These are phyloP conservation scores for Metschnikowia baotianmanensis DNA, from an alignment of 805 yeast species.

Conservation along the genomic window DNA sequence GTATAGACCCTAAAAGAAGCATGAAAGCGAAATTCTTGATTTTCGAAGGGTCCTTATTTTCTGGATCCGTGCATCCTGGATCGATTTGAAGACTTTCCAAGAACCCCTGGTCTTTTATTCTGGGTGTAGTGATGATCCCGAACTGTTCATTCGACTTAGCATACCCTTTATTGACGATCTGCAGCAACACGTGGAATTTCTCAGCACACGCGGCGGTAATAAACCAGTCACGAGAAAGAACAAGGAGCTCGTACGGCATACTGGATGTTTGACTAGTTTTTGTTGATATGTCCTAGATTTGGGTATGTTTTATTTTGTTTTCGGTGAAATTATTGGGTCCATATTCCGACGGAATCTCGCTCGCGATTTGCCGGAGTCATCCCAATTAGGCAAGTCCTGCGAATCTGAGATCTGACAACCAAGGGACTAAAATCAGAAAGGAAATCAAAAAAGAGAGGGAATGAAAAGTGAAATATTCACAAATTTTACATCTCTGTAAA, in stretches of 20 bases:
- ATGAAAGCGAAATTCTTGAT: conserved; percentile 19
- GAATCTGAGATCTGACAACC: no score
- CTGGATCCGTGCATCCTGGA: not conserved
- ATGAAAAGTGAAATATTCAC: no score
- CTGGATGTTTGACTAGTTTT: no score
- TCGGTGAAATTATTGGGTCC: no score
- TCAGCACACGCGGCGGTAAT: conserved; percentile 4
- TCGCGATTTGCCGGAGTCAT: not conserved
- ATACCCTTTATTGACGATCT: conserved; percentile 50
- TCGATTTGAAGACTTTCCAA: conserved; percentile 27
- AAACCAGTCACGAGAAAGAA: conserved; percentile 26
- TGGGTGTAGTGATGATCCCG: conserved; percentile 38
- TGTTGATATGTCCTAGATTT: no score
- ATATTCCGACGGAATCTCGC: not conserved
- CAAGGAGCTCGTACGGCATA: conserved; percentile 26
- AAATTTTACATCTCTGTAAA: no score
- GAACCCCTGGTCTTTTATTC: conserved; percentile 34
- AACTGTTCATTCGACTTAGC: conserved; percentile 45
- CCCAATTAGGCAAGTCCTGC: no score
- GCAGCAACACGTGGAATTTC: conserved; percentile 17
- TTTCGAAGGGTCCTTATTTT: not conserved
- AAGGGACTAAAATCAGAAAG: no score
- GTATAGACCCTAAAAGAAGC: conserved; percentile 28
- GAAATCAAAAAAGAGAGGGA: no score
- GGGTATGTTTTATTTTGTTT: not conserved